Conservation (phyloP, 2,329 filamentous ascomycete genomes). For the Stemphylium lycopersici region DNA sequence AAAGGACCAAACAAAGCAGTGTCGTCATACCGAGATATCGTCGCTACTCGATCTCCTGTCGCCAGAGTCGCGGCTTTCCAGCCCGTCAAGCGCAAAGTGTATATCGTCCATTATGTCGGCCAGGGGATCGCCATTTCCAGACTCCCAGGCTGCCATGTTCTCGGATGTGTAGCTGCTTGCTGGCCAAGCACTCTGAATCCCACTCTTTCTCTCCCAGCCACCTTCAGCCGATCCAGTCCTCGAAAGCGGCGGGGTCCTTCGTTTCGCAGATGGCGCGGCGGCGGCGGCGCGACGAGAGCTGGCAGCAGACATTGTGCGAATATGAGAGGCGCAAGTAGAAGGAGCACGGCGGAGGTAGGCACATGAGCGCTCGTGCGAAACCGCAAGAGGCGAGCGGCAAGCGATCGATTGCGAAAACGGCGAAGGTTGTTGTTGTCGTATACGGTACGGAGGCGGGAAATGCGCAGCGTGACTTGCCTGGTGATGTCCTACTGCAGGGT, state of each 20-base stretch:
- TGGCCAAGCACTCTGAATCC: conserved; percentile 16
- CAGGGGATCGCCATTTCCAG: conserved; percentile 32
- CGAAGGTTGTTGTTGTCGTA: conserved; percentile 1
- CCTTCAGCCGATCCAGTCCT: conserved; percentile 44
- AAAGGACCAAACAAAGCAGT: conserved; percentile 30
- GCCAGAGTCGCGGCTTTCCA: conserved; percentile 34
- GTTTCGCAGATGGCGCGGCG: conserved; percentile 43
- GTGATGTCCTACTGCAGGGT: conserved; percentile 23
- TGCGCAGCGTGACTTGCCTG: conserved; percentile 23
- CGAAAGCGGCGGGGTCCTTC: conserved; percentile 41
- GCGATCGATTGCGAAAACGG: conserved; percentile 9
- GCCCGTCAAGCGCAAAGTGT: conserved; percentile 36
- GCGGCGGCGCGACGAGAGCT: conserved; percentile 41
- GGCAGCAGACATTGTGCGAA: conserved; percentile 44
- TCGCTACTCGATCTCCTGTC: conserved; percentile 23
- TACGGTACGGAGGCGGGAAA: conserved; percentile 4
- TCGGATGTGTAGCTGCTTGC: conserved; percentile 19
- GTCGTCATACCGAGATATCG: conserved; percentile 44
- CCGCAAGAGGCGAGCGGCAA: conserved; percentile 32
- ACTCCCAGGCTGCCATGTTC: conserved; percentile 27
- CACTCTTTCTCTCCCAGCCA: conserved; percentile 21
- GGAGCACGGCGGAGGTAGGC: conserved; percentile 43
- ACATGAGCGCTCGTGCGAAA: conserved; percentile 45
- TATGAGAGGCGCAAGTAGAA: conserved; percentile 45
- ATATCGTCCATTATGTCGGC: conserved; percentile 34